Percentiles rank a stretch among this genome's conserved stretches.
These are phyloP conservation scores for Ophiostoma piceae DNA, from an alignment of 2,329 filamentous ascomycete genomes.

Conservation along the genomic window DNA sequence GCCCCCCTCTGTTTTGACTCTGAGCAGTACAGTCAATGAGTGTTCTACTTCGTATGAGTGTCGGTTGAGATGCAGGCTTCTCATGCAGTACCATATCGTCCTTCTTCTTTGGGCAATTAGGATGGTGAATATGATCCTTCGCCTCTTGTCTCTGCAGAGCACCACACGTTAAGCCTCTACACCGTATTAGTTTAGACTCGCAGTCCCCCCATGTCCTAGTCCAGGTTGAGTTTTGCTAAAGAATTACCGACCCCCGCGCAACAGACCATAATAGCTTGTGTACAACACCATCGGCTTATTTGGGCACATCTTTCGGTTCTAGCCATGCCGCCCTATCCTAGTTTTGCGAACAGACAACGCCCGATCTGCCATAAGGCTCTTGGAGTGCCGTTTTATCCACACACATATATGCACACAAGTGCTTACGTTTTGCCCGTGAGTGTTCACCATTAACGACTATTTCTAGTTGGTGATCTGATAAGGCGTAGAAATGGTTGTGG, in stretches of 20 bases:
- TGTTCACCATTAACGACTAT: not conserved
- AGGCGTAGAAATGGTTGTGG: not conserved
- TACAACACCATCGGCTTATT: not conserved
- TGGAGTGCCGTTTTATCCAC: not conserved
- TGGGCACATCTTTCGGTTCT: not conserved
- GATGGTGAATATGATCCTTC: not conserved
- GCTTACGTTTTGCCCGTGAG: too few species aligned
- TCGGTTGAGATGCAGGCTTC: not conserved
- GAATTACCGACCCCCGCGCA: too few species aligned
- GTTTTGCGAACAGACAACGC: not conserved
- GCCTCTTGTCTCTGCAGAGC: not conserved
- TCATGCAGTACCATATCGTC: not conserved
- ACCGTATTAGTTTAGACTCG: not conserved
- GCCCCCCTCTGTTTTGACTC: not conserved
- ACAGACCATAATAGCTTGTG: not conserved
- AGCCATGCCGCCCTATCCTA: too few species aligned
- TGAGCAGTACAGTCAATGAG: not conserved
- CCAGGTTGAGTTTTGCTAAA: not conserved
- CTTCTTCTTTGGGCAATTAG: not conserved
- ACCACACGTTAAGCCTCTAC: not conserved
- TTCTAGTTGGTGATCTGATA: not conserved
- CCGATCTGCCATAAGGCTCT: not conserved
- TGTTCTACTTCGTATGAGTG: not conserved
- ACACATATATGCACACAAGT: not conserved
- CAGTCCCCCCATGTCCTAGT: not conserved